These are phyloP conservation scores for Yamagishiella unicocca DNA, from an alignment of 139 green algal species.

Conservation along the genomic window DNA sequence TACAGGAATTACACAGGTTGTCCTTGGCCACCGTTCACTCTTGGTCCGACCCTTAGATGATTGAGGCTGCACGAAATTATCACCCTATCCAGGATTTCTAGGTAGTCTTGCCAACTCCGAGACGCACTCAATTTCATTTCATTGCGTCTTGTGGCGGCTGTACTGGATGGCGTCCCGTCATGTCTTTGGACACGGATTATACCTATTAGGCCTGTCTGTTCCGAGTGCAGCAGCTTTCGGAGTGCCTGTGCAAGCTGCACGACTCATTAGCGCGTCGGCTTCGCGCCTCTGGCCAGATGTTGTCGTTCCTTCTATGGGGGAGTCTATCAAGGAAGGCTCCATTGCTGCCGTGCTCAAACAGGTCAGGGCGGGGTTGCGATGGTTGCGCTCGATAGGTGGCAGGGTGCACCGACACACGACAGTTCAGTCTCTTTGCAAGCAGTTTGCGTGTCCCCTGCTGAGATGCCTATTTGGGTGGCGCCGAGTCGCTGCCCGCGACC, in stretches of 20 bases:
- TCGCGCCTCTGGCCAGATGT: constrained; percentile 40
- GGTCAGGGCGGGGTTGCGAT: neutral
- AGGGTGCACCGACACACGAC: no score
- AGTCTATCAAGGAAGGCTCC: constrained; percentile 92
- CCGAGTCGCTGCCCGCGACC: no score
- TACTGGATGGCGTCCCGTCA: neutral
- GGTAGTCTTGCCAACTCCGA: no score
- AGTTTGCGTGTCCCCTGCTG: no score
- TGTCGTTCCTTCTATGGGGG: constrained; percentile 89
- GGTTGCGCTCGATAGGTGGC: no score
- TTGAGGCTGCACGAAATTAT: no score
- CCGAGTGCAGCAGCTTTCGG: neutral
- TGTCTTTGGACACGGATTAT: neutral
- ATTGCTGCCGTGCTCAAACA: constrained; percentile 84
- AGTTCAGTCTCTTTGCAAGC: no score
- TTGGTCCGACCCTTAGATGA: no score
- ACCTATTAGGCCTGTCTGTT: neutral
- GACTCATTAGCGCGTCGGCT: neutral
- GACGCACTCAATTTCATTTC: neutral
- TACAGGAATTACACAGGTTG: no score
- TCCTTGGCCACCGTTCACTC: no score
- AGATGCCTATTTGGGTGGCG: no score
- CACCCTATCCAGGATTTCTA: no score
- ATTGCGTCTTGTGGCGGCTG: neutral
- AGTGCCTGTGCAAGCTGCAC: neutral